Conservation (phyloP, 352 stramenopile species). For the Phytophthora litchii region DNA sequence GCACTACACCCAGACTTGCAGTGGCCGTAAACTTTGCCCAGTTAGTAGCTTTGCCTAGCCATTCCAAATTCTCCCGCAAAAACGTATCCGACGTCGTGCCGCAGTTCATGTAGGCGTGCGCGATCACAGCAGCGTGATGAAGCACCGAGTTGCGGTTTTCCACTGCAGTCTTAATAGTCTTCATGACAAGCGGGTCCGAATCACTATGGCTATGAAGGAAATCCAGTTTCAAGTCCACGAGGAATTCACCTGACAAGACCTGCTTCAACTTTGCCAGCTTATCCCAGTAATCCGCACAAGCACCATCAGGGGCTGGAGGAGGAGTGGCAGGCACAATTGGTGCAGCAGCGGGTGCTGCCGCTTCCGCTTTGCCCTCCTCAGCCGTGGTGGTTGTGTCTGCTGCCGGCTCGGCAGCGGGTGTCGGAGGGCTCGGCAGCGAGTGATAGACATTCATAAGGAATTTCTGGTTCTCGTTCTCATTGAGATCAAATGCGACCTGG, state of each 20-base stretch:
- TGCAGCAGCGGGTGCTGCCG: constrained; percentile 29
- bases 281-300: constrained; percentile 76
- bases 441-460: constrained; percentile 95
- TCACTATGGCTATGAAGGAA: constrained; percentile 93
- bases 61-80: constrained; percentile 98
- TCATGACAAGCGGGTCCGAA: constrained; percentile 93
- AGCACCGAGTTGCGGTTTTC: constrained; percentile 97
- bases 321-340: constrained; percentile 40
- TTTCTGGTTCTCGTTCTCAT: constrained; percentile 98
- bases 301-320: constrained; percentile 47
- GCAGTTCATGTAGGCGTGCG: constrained; percentile 97
- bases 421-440: constrained; percentile 71
- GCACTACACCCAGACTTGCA: constrained; percentile 97
- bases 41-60: constrained; percentile 98
- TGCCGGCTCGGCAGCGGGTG: constrained; percentile 36
- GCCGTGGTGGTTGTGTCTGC: constrained; percentile 32
- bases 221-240: constrained; percentile 93
- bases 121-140: constrained; percentile 97
- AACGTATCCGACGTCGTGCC: constrained; percentile 98
- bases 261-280: constrained; percentile 88
- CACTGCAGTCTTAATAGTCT: constrained; percentile 93
- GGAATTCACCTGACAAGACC: constrained; percentile 89
- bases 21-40: constrained; percentile 99
- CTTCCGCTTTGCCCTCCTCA: constrained; percentile 51
- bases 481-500: constrained; percentile 98